Conservation (phyloP, 2,329 filamentous ascomycete genomes). For the Seiridium cupressi region DNA sequence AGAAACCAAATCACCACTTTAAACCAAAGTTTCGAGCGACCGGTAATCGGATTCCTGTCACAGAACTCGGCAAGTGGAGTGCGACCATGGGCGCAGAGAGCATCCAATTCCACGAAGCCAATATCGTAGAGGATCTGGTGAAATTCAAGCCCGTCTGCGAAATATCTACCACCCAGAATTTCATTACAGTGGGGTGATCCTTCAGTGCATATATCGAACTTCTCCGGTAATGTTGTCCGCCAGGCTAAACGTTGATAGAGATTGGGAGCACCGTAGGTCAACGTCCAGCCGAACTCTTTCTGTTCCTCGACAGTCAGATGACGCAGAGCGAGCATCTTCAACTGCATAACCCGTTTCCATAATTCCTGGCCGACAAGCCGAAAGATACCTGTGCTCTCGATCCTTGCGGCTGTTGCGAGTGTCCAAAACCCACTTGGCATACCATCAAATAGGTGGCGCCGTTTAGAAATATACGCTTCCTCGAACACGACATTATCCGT, state of each 20-base stretch:
- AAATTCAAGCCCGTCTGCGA: neutral
- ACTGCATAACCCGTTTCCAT: no score
- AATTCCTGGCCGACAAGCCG: no score
- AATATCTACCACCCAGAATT: no score
- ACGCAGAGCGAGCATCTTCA: no score
- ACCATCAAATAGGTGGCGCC: neutral
- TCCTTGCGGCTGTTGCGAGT: no score
- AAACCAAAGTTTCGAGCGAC: neutral
- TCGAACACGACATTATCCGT: neutral
- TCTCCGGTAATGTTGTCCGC: no score
- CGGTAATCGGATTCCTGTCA: neutral
- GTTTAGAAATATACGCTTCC: neutral
- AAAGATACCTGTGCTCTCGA: no score
- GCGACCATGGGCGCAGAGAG: neutral
- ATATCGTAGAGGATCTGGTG: neutral
- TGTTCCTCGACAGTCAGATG: no score
- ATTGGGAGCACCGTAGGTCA: no score
- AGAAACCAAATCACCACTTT: neutral
- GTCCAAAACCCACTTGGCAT: neutral
- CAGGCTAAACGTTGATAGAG: no score
- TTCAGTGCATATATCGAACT: no score
- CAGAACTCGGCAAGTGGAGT: neutral
- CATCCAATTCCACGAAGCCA: neutral
- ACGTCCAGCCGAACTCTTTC: neutral
- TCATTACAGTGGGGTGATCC: no score